Evolutionary conservation across 257 asterid genomes (phyloP).

Genomic region (Solanum paucissectum): DNA sequence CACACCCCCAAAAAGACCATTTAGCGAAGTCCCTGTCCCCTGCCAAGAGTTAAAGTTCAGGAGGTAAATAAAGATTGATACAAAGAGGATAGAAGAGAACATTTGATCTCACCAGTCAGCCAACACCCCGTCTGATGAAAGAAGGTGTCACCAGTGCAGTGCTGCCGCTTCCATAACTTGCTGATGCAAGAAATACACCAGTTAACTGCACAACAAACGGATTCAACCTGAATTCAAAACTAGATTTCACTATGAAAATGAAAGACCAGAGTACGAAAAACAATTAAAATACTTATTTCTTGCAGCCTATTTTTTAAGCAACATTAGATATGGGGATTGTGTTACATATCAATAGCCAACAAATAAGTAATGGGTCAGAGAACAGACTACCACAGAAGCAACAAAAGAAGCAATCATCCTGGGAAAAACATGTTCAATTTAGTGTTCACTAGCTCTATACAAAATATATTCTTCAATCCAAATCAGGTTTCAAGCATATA

Average conservation of each 20-base stretch:
- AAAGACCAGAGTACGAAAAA: no score
- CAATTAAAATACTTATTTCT: not conserved
- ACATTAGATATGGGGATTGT: not conserved
- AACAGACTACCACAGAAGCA: slow-evolving; percentile 37
- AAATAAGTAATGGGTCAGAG: not conserved
- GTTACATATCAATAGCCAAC: not conserved
- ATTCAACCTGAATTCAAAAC: not conserved
- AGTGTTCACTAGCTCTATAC: no score
- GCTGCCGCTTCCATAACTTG: slow-evolving; percentile 49
- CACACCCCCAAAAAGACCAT: slow-evolving; percentile 48
- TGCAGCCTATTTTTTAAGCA: not conserved
- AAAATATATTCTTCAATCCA: no score
- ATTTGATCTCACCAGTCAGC: slow-evolving; percentile 51
- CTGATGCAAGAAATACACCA: slow-evolving; percentile 67
- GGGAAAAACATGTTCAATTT: not conserved
- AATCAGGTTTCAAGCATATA: no score
- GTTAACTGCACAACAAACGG: slow-evolving; percentile 34
- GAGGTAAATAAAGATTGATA: not conserved
- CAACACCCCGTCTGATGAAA: slow-evolving; percentile 62
- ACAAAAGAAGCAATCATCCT: not conserved
- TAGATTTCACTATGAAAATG: not conserved
- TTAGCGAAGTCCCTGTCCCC: slow-evolving; percentile 60
- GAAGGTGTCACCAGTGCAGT: slow-evolving; percentile 83
- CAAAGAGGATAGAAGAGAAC: not conserved
- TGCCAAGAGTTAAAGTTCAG: not conserved